Base-by-base conservation (phyloP, 2,329 filamentous ascomycete genomes). In the Phaeomoniella chlamydospora region DNA sequence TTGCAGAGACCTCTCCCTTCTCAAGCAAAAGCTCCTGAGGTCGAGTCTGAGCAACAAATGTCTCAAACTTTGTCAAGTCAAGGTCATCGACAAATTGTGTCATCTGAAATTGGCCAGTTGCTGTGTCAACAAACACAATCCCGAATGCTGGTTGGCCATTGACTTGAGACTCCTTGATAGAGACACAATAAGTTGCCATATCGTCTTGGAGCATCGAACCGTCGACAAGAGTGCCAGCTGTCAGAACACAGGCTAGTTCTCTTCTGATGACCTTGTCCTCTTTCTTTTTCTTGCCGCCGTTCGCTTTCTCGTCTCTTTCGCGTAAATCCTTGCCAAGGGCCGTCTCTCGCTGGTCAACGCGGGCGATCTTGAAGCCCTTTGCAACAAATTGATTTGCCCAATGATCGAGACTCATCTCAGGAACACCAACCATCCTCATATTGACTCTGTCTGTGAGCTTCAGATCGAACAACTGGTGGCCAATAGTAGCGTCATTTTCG, bases 301-400 rank as follows among this genome's bases (percentile, higher is more conserved):
- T 48, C 4, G 55, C 60, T 43, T 67, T 64, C 38, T 68, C 72
- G 43, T 81, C 83, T 34, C 88, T 74, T 57, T 98, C 90, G n/a
- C 90, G 80, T 90, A 98, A 96, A 57, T 98, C 88, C 55, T 98
- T 98, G 39, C 80, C 87, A 5, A 98, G 64, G 2, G 90, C 90
- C 19, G 86, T 93, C 61, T 98, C 90, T 68, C 87, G 87, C 55
- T 98, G 90, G 54, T 96, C 90, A 15, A 98, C 90, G 13, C 88
- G 72, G 4, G 90, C 90, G 37, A 98, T 92, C 59, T 98, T 98
- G 72, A 77, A 94, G 19, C 92, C 90, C 56, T 96, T 96, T 39
- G 88, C 90, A 29, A 98, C 87, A 49, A 98, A 98, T 50, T 98
- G 90, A 49, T 92, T 94, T 38, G 90, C 86, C 90, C 90, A 98